phyloP scores from a whole-genome alignment of 495 filamentous ascomycete genomes.

The Cairneyella variabilis region DNA sequence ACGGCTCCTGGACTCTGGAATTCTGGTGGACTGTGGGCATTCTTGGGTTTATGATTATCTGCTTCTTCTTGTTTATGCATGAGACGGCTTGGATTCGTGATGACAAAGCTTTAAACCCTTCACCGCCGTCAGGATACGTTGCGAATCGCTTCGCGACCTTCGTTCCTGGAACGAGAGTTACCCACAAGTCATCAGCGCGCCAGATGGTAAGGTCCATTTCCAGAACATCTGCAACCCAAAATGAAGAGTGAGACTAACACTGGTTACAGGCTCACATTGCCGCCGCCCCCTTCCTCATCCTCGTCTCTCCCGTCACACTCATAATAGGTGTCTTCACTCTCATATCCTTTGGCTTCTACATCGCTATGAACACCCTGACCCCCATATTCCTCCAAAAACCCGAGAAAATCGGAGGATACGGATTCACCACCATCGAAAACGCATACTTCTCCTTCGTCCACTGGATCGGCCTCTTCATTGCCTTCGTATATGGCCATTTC shows the following conservation, averaged over 20 bases:
- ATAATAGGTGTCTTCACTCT: conserved; percentile 41
- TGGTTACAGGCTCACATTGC: conserved; percentile 20
- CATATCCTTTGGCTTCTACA: conserved; percentile 43
- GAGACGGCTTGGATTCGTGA: conserved; percentile 36
- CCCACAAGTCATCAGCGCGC: conserved; percentile 27
- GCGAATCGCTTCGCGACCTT: conserved; percentile 41
- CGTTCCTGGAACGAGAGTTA: conserved; percentile 36
- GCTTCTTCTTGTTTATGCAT: conserved; percentile 38
- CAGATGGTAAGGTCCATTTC: conserved; percentile 27
- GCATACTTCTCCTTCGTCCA: conserved; percentile 45
- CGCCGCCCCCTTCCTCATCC: conserved; percentile 38
- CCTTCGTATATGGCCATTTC: conserved; percentile 38
- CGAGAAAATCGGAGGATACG: conserved; percentile 41
- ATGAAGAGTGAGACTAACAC: conserved; percentile 17
- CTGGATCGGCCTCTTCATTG: conserved; percentile 44
- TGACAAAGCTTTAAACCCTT: conserved; percentile 22
- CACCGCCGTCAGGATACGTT: conserved; percentile 28
- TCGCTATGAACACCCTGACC: conserved; percentile 32
- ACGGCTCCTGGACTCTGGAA: conserved; percentile 38
- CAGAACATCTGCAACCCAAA: neutral
- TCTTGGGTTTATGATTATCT: conserved; percentile 35
- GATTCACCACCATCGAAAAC: conserved; percentile 42
- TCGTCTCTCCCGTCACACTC: conserved; percentile 39
- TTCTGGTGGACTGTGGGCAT: conserved; percentile 51
- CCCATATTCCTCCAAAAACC: conserved; percentile 43